Evolutionary conservation across 139 green algal genomes (phyloP).

Genomic region (Bryopsis sp.): DNA sequence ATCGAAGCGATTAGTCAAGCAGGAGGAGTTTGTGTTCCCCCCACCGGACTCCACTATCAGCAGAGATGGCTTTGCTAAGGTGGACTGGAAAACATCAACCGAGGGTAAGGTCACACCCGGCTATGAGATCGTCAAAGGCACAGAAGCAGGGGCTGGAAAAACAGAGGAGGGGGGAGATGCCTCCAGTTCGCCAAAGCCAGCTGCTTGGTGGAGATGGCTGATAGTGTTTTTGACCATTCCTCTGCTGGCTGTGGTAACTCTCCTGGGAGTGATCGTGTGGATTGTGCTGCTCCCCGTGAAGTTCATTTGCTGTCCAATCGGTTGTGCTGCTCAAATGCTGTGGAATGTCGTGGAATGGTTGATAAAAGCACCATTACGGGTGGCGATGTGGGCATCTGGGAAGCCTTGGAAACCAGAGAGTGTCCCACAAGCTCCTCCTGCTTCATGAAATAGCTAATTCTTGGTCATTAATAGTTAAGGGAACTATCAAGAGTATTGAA

Average conservation of each 20-base stretch:
- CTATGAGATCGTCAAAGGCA: no score
- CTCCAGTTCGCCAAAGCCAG: neutral
- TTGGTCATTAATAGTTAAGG: no score
- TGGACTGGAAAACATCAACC: neutral
- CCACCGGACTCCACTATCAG: neutral
- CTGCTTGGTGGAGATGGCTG: conserved; percentile 27
- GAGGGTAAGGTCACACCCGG: no score
- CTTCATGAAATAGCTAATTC: neutral
- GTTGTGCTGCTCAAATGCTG: conserved; percentile 23
- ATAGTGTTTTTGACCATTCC: conserved; percentile 31
- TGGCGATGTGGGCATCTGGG: conserved; percentile 33
- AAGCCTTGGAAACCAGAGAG: conserved; percentile 24
- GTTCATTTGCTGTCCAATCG: conserved; percentile 34
- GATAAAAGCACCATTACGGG: conserved; percentile 28
- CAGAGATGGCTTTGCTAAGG: neutral
- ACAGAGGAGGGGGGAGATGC: neutral
- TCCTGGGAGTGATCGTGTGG: conserved; percentile 37
- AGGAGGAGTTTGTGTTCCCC: neutral
- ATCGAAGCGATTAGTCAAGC: neutral
- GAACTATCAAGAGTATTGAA: no score
- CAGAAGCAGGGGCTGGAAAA: no score
- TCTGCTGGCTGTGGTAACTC: conserved; percentile 25
- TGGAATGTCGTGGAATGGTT: conserved; percentile 32
- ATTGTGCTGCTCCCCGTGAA: conserved; percentile 41
- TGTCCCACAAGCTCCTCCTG: no score